phyloP scores from a whole-genome alignment of 2,329 filamentous ascomycete genomes.

The Aquanectria penicillioides region DNA sequence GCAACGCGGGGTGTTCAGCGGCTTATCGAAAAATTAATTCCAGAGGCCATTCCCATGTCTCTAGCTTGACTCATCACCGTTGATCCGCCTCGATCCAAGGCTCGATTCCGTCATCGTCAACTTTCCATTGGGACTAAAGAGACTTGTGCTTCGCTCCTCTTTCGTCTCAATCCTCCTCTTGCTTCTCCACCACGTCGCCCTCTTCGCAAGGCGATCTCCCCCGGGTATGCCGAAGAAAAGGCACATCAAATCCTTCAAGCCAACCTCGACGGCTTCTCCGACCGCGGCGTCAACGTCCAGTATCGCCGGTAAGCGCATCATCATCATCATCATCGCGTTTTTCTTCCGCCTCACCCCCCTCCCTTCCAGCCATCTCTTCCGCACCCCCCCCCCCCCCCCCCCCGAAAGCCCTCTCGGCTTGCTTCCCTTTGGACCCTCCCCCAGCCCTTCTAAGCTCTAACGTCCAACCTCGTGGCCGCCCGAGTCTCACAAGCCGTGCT shows the following conservation, averaged over 20 bases:
- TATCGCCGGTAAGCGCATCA: slow-evolving; percentile 39
- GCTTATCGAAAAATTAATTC: too few species aligned
- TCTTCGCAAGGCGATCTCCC: slow-evolving; percentile 20
- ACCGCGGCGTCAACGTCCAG: slow-evolving; percentile 37
- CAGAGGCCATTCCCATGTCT: too few species aligned
- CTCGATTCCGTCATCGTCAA: slow-evolving; percentile 17
- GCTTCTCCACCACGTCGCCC: slow-evolving; percentile 25
- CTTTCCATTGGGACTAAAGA: slow-evolving; percentile 12
- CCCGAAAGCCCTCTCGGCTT: slow-evolving; percentile 37
- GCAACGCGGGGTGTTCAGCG: background rate
- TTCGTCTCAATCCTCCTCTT: slow-evolving; percentile 19
- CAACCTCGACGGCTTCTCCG: slow-evolving; percentile 63
- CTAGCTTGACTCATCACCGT: slow-evolving; percentile 20
- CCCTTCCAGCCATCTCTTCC: background rate
- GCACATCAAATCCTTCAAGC: slow-evolving; percentile 66
- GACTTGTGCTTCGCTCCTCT: slow-evolving; percentile 14
- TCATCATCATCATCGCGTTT: slow-evolving; percentile 6
- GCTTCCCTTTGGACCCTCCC: slow-evolving; percentile 34
- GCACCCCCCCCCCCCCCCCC: slow-evolving; percentile 10
- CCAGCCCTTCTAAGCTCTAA: slow-evolving; percentile 18
- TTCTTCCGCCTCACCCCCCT: slow-evolving; percentile 26
- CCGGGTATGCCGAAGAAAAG: slow-evolving; percentile 72
- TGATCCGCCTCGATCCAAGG: too few species aligned
- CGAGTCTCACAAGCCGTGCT: slow-evolving; percentile 41
- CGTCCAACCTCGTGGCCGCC: slow-evolving; percentile 42